phyloP scores from a whole-genome alignment of 2,329 filamentous ascomycete genomes.

The Microsporum ferrugineum region DNA sequence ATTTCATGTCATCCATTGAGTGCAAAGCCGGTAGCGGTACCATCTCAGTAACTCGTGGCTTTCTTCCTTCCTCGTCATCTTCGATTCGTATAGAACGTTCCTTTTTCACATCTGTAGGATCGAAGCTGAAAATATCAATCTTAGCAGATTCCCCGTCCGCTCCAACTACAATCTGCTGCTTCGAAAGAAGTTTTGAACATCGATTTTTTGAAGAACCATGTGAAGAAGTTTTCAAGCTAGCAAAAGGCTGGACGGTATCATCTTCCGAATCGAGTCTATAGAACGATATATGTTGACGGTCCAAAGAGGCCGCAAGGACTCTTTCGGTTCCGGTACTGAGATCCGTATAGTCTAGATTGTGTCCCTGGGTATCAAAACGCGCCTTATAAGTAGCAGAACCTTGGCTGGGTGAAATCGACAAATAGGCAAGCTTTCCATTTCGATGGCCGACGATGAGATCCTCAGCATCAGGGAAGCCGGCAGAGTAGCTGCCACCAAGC shows the following conservation, averaged over 20 bases:
- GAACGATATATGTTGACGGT: constrained; percentile 38
- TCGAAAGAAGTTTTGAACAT: constrained; percentile 43
- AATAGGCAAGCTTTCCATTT: constrained; percentile 40
- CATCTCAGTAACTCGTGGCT: constrained; percentile 27
- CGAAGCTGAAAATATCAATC: constrained; percentile 43
- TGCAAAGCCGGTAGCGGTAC: constrained; percentile 23
- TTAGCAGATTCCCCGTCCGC: constrained; percentile 32
- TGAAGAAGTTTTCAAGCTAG: constrained; percentile 22
- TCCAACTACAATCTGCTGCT: constrained; percentile 42
- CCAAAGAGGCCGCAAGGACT: constrained; percentile 42
- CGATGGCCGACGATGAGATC: constrained; percentile 46
- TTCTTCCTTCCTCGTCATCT: constrained; percentile 23
- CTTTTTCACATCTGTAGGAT: constrained; percentile 32
- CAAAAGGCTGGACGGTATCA: constrained; percentile 29
- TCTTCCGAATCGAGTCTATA: constrained; percentile 31
- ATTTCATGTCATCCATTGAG: constrained; percentile 18
- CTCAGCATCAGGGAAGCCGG: constrained; percentile 27
- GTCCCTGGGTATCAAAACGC: constrained; percentile 36
- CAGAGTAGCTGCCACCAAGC: constrained; percentile 33
- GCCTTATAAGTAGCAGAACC: constrained; percentile 24
- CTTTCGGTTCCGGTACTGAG: constrained; percentile 32
- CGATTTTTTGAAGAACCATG: constrained; percentile 29
- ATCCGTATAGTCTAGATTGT: constrained; percentile 39
- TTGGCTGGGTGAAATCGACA: constrained; percentile 25
- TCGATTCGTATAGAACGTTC: constrained; percentile 29